phyloP scores from a whole-genome alignment of 2,329 filamentous ascomycete species.

The Septoria linicola region DNA sequence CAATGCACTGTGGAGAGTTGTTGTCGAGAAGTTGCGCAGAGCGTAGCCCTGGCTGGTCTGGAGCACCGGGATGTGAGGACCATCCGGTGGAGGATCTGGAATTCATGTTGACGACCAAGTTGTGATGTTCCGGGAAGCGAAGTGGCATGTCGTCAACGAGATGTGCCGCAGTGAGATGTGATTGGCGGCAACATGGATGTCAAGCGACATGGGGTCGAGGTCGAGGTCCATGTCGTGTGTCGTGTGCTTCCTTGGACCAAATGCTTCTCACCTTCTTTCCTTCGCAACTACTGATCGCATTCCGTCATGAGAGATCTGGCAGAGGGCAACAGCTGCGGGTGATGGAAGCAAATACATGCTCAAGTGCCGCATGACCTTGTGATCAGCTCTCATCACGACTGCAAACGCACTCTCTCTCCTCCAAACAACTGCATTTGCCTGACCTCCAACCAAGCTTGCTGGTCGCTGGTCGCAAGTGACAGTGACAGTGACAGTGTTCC shows the following conservation, averaged over 20 bases:
- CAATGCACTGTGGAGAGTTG: background rate
- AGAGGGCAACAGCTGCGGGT: constrained; percentile 7
- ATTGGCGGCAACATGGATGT: constrained; percentile 2
- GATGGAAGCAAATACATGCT: background rate
- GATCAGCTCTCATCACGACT: background rate
- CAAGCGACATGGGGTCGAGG: no score
- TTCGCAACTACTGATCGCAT: background rate
- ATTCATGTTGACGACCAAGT: no score
- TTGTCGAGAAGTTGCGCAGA: background rate
- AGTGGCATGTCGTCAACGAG: constrained; percentile 9
- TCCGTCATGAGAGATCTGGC: constrained; percentile 1
- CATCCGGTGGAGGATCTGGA: background rate
- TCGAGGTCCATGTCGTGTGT: no score
- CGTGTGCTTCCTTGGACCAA: background rate
- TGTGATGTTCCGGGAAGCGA: no score
- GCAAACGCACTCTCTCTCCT: background rate
- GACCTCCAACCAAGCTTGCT: no score
- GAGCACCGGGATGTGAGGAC: background rate
- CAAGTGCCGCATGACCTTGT: constrained; percentile 4
- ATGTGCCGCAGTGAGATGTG: constrained; percentile 1
- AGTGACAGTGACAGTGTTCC: no score
- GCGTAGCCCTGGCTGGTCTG: background rate
- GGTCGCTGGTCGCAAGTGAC: no score
- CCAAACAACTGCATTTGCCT: no score
- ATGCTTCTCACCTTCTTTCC: background rate